A percentile compares a stretch with the other conserved stretches of the same genome.
These are phyloP conservation scores for Sergeia podlipaevii DNA, from an alignment of 208 protist genomes.

Conservation along the genomic window DNA sequence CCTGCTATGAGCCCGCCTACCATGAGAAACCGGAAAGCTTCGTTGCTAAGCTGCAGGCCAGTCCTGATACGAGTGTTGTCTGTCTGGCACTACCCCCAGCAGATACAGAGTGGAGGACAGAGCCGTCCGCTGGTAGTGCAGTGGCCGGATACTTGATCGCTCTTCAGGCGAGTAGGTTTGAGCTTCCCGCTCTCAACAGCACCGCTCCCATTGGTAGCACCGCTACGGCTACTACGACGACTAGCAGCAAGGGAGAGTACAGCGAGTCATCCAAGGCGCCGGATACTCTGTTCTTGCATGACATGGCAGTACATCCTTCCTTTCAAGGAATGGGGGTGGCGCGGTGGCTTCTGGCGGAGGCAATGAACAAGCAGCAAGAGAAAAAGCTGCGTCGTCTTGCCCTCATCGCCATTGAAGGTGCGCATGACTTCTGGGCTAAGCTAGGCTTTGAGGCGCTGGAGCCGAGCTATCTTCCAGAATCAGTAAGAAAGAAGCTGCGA, in stretches of 20 bases:
- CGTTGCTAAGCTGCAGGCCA: constrained; percentile 13
- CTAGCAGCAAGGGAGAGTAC: neutral
- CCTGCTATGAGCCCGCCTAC: constrained; percentile 16
- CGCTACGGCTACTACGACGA: neutral
- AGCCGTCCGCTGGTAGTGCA: neutral
- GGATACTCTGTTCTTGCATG: constrained; percentile 28
- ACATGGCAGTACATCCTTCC: constrained; percentile 22
- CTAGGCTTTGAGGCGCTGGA: constrained; percentile 13
- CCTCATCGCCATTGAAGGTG: constrained; percentile 21
- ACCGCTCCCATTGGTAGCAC: neutral
- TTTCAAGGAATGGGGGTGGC: constrained; percentile 14
- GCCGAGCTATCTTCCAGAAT: constrained; percentile 4
- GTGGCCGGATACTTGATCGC: constrained; percentile 17
- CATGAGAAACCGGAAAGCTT: constrained; percentile 15
- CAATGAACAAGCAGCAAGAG: constrained; percentile 4
- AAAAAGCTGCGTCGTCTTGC: constrained; percentile 15
- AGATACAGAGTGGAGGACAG: neutral
- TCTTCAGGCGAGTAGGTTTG: constrained; percentile 11
- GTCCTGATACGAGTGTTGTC: constrained; percentile 19
- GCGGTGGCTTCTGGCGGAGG: constrained; percentile 5
- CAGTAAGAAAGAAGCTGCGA: constrained; percentile 6
- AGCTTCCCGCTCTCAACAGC: constrained; percentile 7
- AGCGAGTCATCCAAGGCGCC: neutral
- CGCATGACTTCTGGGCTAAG: constrained; percentile 15
- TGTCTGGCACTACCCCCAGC: neutral